Conservation (phyloP, 2,329 filamentous ascomycete genomes). For the Colletotrichum acutatum region DNA sequence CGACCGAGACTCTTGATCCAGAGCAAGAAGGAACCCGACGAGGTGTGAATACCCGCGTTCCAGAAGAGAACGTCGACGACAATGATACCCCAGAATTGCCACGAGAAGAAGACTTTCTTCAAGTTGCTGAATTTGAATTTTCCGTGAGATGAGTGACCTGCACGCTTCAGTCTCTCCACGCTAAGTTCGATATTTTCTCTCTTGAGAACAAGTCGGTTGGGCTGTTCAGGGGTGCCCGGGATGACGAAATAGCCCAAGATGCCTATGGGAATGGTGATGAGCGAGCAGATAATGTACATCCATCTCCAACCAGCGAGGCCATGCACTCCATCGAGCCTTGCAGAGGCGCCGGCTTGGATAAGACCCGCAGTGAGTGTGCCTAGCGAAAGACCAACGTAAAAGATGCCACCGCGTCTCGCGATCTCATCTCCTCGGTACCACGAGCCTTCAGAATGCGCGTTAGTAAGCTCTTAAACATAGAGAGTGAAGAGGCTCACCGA, state of each 20-base stretch:
- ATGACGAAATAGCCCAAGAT: conserved; percentile 52
- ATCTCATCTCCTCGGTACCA: conserved; percentile 60
- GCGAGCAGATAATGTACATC: conserved; percentile 58
- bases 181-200: conserved; percentile 40
- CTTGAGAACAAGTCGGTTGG: conserved; percentile 43
- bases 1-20: conserved; percentile 55
- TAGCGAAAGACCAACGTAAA: conserved; percentile 55
- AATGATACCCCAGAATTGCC: conserved; percentile 50
- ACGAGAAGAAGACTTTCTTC: conserved; percentile 49
- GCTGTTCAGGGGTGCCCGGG: conserved; percentile 44
- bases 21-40: conserved; percentile 47
- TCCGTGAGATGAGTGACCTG: conserved; percentile 53
- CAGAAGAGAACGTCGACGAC: conserved; percentile 57
- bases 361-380: conserved; percentile 57
- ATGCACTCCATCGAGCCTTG: conserved; percentile 52
- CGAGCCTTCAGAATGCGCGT: conserved; percentile 53
- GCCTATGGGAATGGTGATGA: conserved; percentile 54
- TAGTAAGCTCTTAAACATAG: conserved; percentile 39
- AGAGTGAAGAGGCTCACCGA: conserved; percentile 42
- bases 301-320: conserved; percentile 57
- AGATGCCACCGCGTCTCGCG: conserved; percentile 53
- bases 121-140: conserved; percentile 47
- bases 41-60: conserved; percentile 55
- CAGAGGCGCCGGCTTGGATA: conserved; percentile 56
- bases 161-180: conserved; percentile 46